These are phyloP conservation scores for Fraxinus greggii DNA, from an alignment of 305 asterid genomes.

Conservation along the genomic window DNA sequence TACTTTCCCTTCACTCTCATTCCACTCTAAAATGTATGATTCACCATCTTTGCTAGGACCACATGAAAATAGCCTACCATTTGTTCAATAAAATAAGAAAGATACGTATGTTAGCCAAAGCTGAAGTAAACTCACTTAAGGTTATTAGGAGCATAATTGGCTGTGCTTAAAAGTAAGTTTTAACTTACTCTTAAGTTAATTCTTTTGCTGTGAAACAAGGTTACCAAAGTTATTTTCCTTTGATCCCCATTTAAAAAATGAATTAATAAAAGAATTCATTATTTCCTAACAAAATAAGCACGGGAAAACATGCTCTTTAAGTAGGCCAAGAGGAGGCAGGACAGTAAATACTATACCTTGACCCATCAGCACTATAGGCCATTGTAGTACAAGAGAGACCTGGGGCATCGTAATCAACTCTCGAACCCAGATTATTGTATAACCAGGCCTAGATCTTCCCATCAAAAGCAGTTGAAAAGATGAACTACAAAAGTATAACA, in stretches of 20 bases:
- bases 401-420: constrained; percentile 80
- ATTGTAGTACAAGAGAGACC: constrained; percentile 73
- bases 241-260: neutral
- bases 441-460: constrained; percentile 88
- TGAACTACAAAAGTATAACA: constrained; percentile 46
- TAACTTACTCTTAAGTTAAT: constrained; percentile 2
- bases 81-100: neutral
- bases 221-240: neutral
- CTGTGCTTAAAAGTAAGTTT: neutral
- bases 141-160: neutral
- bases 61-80: constrained; percentile 62
- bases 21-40: constrained; percentile 66
- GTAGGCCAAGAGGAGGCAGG: neutral
- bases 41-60: constrained; percentile 67
- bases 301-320: neutral
- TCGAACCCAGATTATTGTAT: constrained; percentile 69
- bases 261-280: neutral
- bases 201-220: neutral
- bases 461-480: constrained; percentile 71
- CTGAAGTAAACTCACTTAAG: neutral
- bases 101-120: neutral
- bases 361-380: constrained; percentile 81
- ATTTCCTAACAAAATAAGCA: neutral
- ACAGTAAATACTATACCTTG: constrained; percentile 44
- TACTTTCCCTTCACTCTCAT: constrained; percentile 62